Evolutionary conservation across 83 land plant genomes (phyloP).

Genomic region (Picea abies): DNA sequence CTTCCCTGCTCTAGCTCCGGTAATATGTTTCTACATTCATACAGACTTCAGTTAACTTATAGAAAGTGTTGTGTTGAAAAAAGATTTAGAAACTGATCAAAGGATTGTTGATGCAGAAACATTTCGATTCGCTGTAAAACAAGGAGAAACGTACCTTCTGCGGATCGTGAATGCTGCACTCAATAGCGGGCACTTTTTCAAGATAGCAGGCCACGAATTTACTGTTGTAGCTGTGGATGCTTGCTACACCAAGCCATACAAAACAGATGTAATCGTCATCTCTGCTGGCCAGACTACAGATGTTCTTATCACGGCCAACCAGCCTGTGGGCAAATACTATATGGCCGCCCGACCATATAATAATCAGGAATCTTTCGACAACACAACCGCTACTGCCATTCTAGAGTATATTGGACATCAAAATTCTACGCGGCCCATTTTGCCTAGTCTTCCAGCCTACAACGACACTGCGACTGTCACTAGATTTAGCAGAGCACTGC

Average conservation of each 20-base stretch:
- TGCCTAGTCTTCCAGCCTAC: conserved; percentile 25
- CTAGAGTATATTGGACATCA: conserved; percentile 12
- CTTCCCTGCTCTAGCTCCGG: background rate
- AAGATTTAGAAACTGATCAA: too few species aligned
- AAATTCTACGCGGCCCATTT: background rate
- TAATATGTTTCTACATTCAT: too few species aligned
- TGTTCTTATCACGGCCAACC: conserved; percentile 26
- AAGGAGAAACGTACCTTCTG: conserved; percentile 4
- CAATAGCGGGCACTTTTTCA: conserved; percentile 21
- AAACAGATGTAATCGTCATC: conserved; percentile 6
- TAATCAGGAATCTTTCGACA: conserved; percentile 3
- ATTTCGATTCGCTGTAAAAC: conserved; percentile 1
- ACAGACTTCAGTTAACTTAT: background rate
- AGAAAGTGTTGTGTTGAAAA: background rate
- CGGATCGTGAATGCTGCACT: conserved; percentile 23
- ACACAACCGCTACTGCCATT: conserved; percentile 34
- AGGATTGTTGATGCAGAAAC: background rate
- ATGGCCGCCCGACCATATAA: conserved; percentile 9
- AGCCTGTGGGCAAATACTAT: conserved; percentile 21
- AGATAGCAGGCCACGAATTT: conserved; percentile 17
- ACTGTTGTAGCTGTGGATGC: background rate
- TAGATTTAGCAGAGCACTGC: background rate
- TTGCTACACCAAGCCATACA: conserved; percentile 17
- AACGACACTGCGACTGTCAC: conserved; percentile 17
- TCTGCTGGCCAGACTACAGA: conserved; percentile 27